These are phyloP conservation scores for Brassica carinata DNA, from an alignment of 345 rosid species.

Conservation along the genomic window DNA sequence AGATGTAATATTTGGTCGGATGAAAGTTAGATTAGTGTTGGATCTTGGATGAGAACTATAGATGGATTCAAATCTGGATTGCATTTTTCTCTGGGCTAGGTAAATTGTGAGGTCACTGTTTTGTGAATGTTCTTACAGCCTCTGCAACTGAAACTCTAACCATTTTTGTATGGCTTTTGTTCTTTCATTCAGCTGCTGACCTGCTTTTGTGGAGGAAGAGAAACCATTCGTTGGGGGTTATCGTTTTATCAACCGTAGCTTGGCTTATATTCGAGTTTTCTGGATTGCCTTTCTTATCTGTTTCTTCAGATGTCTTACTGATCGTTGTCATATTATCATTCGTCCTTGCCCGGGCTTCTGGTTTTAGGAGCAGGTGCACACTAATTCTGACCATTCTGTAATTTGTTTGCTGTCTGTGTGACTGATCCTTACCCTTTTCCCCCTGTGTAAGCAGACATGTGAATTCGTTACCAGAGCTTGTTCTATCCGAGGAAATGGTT, in stretches of 20 bases:
- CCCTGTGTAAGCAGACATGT: constrained; percentile 34
- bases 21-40: constrained; percentile 22
- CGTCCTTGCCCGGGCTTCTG: constrained; percentile 60
- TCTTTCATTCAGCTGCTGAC: constrained; percentile 63
- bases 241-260: constrained; percentile 76
- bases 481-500: constrained; percentile 86
- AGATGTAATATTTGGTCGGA: not conserved
- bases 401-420: not conserved
- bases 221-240: constrained; percentile 61
- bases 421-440: not conserved
- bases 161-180: constrained; percentile 12
- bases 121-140: not conserved
- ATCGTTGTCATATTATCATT: constrained; percentile 58
- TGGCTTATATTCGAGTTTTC: constrained; percentile 82
- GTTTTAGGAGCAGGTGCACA: constrained; percentile 59
- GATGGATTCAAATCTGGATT: constrained; percentile 2
- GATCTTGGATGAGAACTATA: constrained; percentile 15
- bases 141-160: not conserved
- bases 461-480: constrained; percentile 67
- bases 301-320: constrained; percentile 81
- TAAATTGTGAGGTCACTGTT: not conserved
- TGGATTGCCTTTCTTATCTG: constrained; percentile 74
- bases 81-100: not conserved
- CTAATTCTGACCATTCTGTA: not conserved
- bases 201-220: constrained; percentile 74